Evolutionary conservation across 768 basidiomycete species (phyloP), one percentile per base, ranked within the genome.

Genomic region (Candolleomyces efflorescens): DNA sequence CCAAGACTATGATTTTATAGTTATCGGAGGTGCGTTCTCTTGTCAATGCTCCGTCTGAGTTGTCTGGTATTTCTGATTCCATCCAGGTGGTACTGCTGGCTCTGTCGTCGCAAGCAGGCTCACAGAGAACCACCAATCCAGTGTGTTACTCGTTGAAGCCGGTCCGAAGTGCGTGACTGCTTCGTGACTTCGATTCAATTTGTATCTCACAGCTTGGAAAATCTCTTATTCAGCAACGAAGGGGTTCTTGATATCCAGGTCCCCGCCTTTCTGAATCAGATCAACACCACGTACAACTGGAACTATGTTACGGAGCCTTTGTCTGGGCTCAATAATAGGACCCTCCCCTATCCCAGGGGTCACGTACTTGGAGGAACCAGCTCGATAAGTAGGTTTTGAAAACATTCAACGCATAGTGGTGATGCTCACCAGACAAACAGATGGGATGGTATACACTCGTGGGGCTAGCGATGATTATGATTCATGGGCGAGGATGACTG

Each of bases 361-460:
- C 59, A 61, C 36, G 60, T 68, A 4, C 61, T 72, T 11, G 70
- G 71, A 13, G 71, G 69, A 3, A 64, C 64, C 24, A 68, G 65
- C 36, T 64, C 65, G 2, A 58, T 65, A 15, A 71, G 70, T 69
- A 46, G 36, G 65, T 63, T 15, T 23, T 15, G 13, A 9, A 17
- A 20, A 18, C 20, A 5, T 5, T 23, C 12, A 36, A 12, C 26
- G 2, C 15, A 10, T 41, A n/a, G 11, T 22, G 9, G 2, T 44
- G 45, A 46, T 48, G 22, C 46, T 24, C 20, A 48, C n/a, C 43
- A 6, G 5, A 32, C 6, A 6, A 6, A 17, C 24, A 73, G 71
- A 73, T 45, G 63, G 60, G 18, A 72, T 75, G 69, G 58, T 65
- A 32, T 73, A 71, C 54, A 69, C 69, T 20, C 67, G 72, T 23